phyloP scores from a whole-genome alignment of 2,329 filamentous ascomycete genomes.

The Beauveria sp. region DNA sequence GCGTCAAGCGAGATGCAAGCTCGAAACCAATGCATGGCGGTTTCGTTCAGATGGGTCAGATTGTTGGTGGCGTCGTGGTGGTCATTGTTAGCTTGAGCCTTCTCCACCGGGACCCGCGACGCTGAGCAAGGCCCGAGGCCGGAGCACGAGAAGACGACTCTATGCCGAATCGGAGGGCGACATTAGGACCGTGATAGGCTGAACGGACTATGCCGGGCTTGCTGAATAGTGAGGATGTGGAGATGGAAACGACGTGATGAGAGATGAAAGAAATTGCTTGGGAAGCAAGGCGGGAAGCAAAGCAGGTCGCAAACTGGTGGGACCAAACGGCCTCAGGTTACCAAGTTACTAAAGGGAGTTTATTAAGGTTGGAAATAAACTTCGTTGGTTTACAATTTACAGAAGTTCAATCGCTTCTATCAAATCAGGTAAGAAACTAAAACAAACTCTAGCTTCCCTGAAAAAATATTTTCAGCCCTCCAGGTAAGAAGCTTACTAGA shows the following conservation, averaged over 20 bases:
- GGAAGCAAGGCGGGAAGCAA: no score
- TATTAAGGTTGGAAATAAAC: no score
- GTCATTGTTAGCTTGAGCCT: neutral
- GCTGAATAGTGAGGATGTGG: neutral
- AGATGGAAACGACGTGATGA: neutral
- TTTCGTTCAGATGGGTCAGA: neutral
- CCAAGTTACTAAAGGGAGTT: no score
- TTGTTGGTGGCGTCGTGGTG: slow-evolving; percentile 1
- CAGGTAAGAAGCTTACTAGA: no score
- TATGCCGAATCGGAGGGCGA: neutral
- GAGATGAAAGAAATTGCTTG: no score
- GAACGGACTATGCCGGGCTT: neutral
- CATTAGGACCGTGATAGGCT: neutral
- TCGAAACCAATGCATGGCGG: neutral
- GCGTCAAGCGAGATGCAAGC: neutral
- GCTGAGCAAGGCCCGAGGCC: neutral
- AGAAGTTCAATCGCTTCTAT: no score
- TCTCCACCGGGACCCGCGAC: slow-evolving; percentile 5
- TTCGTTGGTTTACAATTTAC: no score
- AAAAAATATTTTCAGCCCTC: no score
- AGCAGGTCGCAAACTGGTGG: no score
- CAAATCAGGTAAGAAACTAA: no score
- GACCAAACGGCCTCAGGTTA: no score
- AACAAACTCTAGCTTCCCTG: no score
- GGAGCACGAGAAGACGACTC: neutral